Percentiles rank a stretch among this genome's conserved stretches.
phyloP scores from a whole-genome alignment of 164 flowering plant genomes.

The Houttuynia cordata region DNA sequence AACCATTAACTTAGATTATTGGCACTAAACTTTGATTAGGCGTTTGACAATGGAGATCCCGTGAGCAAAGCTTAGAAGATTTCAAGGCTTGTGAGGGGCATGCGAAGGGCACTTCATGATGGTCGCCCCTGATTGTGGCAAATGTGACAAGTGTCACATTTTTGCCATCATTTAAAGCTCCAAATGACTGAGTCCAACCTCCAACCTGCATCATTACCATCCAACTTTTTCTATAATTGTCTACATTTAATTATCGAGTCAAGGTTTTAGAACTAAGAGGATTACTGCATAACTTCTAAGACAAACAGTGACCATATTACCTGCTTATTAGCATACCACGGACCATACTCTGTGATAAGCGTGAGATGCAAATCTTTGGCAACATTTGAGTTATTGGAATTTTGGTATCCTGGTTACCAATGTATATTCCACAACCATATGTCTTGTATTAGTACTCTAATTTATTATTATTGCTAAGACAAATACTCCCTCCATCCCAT shows the following conservation, averaged over 20 bases:
- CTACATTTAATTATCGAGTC: no score
- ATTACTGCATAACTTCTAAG: no score
- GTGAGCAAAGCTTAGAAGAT: constrained; percentile 24
- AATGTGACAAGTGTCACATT: constrained; percentile 27
- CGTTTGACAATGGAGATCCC: constrained; percentile 10
- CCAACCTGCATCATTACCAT: constrained; percentile 20
- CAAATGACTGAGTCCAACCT: constrained; percentile 41
- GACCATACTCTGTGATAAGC: constrained; percentile 17
- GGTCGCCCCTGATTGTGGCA: constrained; percentile 40
- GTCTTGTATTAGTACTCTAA: no score
- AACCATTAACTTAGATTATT: no score
- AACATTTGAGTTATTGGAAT: constrained; percentile 31
- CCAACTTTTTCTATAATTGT: no score
- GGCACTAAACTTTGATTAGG: background rate
- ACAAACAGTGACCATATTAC: constrained; percentile 11
- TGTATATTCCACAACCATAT: no score
- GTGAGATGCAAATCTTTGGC: constrained; percentile 19
- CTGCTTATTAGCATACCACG: constrained; percentile 31
- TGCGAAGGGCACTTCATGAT: constrained; percentile 43
- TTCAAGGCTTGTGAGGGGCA: constrained; percentile 30
- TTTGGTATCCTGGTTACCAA: constrained; percentile 35
- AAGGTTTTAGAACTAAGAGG: no score
- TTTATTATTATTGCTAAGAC: no score
- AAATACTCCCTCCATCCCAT: no score
- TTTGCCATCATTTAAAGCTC: constrained; percentile 18